Percentiles rank a stretch among this genome's conserved stretches.
Conservation (phyloP, 2,329 filamentous ascomycete species). For the Fusarium dimerum region DNA sequence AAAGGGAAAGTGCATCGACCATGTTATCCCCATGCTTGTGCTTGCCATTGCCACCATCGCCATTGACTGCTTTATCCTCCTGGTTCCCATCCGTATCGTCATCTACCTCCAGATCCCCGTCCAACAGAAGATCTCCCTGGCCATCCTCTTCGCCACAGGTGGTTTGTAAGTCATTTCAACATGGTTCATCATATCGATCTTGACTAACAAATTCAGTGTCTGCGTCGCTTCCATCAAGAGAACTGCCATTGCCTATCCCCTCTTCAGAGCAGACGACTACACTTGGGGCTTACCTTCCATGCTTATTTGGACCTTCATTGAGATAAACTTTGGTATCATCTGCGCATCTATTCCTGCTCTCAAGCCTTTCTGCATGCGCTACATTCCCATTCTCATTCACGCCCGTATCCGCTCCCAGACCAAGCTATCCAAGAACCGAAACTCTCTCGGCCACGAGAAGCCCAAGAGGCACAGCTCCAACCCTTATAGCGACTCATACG, state of each 20-base stretch:
- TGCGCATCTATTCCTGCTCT: slow-evolving; percentile 52
- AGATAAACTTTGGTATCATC: slow-evolving; percentile 50
- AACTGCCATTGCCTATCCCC: slow-evolving; percentile 26
- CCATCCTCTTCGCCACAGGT: slow-evolving; percentile 42
- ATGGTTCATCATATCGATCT: not conserved
- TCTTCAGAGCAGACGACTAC: slow-evolving; percentile 26
- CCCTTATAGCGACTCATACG: slow-evolving; percentile 21
- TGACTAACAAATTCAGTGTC: slow-evolving; percentile 19
- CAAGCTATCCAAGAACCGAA: slow-evolving; percentile 15
- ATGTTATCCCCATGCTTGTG: slow-evolving; percentile 32
- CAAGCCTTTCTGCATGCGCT: slow-evolving; percentile 47
- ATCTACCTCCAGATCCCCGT: slow-evolving; percentile 47
- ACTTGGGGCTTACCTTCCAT: slow-evolving; percentile 29
- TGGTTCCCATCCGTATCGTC: slow-evolving; percentile 46
- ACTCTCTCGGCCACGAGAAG: slow-evolving; percentile 17
- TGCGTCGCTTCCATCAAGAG: slow-evolving; percentile 31
- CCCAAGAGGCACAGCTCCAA: slow-evolving; percentile 11
- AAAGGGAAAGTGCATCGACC: slow-evolving; percentile 41
- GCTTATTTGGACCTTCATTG: slow-evolving; percentile 47
- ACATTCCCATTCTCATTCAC: slow-evolving; percentile 28
- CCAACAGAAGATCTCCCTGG: slow-evolving; percentile 52
- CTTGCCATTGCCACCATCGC: slow-evolving; percentile 42
- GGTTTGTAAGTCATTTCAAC: slow-evolving; percentile 23
- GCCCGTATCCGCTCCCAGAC: slow-evolving; percentile 25
- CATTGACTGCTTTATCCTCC: slow-evolving; percentile 47